Evolutionary conservation across 192 early-diverging fungal genomes (phyloP), one percentile per base, ranked within the genome.

Genomic region (Mortierella antarctica): DNA sequence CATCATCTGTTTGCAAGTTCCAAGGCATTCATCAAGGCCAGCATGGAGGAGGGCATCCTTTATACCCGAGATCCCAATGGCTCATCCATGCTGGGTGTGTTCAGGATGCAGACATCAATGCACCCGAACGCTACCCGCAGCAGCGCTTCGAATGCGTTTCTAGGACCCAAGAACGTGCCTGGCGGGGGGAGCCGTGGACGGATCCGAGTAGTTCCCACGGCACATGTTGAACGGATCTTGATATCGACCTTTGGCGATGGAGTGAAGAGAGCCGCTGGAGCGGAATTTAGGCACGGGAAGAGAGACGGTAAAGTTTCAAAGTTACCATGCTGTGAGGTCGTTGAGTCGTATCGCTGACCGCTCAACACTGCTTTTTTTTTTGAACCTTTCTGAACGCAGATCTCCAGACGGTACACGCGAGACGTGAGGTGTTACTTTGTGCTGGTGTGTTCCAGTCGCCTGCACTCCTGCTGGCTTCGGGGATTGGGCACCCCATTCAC

Each of bases 341-440:
- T n/a, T 4, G 15, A 11, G 17, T 14, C 0, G 9, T 39, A 7
- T 41, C 49, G n/a, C 23, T 40, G 5, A 21, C 8, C 12, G 14
- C 57, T 20, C 8, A 11, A 11, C 31, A 4, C 4, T 52, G 11
- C 6, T 44, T 73, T 15, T 57, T 49, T 42, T 60, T 61, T 15
- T 39, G 15, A 14, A 2, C 14, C 11, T 31, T 60, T 17, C 55
- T 61, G 17, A 13, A 9, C 20, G 52, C 23, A 74, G 73, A 67
- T 15, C 57, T 62, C 23, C 73, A 42, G 47, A 12, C 18, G 15
- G 65, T 67, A 1, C 17, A 53, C 20, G 73, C 65, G 9, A 56
- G 31, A 14, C 64, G 59, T 23, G 85, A 86, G 23, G 77, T 86
- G 12, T 62, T 86, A 15, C 67, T 86, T n/a, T 76, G 79, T 20